Conservation (phyloP, 179 eudicot species). For the Beta lomatogona region DNA sequence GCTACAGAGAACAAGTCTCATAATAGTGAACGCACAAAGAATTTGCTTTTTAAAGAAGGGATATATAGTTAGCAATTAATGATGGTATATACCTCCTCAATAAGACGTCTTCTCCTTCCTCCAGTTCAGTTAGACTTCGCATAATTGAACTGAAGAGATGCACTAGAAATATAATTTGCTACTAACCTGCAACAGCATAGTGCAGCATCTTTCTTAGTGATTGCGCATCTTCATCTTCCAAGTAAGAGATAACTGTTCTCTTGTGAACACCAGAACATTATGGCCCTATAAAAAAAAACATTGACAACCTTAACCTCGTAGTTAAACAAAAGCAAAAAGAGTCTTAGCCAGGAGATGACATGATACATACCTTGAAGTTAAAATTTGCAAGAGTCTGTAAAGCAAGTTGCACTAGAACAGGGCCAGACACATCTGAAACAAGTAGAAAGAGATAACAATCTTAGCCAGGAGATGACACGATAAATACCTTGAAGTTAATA, state of each 20-base stretch:
- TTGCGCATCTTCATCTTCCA: slow-evolving; percentile 85
- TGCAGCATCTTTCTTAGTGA: slow-evolving; percentile 91
- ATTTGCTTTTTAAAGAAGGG: no score
- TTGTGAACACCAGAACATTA: slow-evolving; percentile 87
- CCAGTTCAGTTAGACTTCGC: slow-evolving; percentile 75
- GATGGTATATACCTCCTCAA: slow-evolving; percentile 73
- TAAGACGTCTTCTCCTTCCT: slow-evolving; percentile 74
- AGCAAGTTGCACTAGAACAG: slow-evolving; percentile 88
- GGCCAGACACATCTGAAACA: slow-evolving; percentile 66
- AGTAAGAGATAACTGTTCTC: slow-evolving; percentile 74
- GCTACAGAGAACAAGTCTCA: neutral
- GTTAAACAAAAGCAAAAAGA: slow-evolving; percentile 1
- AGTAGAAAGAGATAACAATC: slow-evolving; percentile 18
- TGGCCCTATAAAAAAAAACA: slow-evolving; percentile 64
- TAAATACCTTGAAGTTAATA: slow-evolving; percentile 83
- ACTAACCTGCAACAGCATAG: slow-evolving; percentile 86
- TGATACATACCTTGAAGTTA: slow-evolving; percentile 76
- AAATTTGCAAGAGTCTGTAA: slow-evolving; percentile 87
- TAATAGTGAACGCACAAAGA: neutral
- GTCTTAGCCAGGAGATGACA: slow-evolving; percentile 8
- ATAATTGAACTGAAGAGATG: slow-evolving; percentile 57
- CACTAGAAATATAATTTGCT: slow-evolving; percentile 63
- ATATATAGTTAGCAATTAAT: neutral
- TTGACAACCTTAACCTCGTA: slow-evolving; percentile 2
- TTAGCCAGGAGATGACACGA: slow-evolving; percentile 18